Conservation (phyloP, 352 stramenopile species). For the Globisporangium megalacanthum region DNA sequence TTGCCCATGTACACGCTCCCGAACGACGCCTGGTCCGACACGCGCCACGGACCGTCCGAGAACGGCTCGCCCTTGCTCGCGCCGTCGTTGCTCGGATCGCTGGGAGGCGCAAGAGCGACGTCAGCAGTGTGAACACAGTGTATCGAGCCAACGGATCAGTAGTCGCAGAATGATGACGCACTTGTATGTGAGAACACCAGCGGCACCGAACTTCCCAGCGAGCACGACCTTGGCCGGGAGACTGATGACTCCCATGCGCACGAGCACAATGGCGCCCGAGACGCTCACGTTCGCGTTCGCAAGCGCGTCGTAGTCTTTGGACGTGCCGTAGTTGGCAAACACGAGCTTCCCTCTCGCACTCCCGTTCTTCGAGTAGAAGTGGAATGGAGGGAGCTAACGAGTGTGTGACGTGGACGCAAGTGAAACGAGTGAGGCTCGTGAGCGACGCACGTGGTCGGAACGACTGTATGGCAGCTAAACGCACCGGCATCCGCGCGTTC, state of each 20-base stretch:
- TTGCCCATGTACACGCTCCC: slow-evolving; percentile 84
- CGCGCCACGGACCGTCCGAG: slow-evolving; percentile 66
- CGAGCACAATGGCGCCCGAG: slow-evolving; percentile 41
- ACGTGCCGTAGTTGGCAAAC: slow-evolving; percentile 71
- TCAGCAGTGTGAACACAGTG: neutral
- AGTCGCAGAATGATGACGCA: slow-evolving; percentile 18
- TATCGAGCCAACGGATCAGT: neutral
- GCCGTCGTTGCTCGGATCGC: slow-evolving; percentile 65
- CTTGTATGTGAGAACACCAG: slow-evolving; percentile 73
- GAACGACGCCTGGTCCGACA: slow-evolving; percentile 44
- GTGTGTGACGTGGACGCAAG: neutral
- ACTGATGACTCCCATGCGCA: slow-evolving; percentile 60
- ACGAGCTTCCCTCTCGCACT: slow-evolving; percentile 48
- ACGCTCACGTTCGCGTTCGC: slow-evolving; percentile 43
- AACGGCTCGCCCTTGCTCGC: slow-evolving; percentile 39
- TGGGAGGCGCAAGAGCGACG: slow-evolving; percentile 11
- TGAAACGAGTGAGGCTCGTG: neutral
- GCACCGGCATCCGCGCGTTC: slow-evolving; percentile 22
- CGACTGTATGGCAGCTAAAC: slow-evolving; percentile 4
- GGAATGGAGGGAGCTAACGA: slow-evolving; percentile 48
- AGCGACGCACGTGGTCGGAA: neutral
- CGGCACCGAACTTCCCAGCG: slow-evolving; percentile 50
- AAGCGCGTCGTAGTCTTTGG: slow-evolving; percentile 61
- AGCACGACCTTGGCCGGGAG: slow-evolving; percentile 68
- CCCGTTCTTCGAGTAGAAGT: slow-evolving; percentile 81